Conservation (phyloP, 352 stramenopile species). For the Phytopythium aichiense region DNA sequence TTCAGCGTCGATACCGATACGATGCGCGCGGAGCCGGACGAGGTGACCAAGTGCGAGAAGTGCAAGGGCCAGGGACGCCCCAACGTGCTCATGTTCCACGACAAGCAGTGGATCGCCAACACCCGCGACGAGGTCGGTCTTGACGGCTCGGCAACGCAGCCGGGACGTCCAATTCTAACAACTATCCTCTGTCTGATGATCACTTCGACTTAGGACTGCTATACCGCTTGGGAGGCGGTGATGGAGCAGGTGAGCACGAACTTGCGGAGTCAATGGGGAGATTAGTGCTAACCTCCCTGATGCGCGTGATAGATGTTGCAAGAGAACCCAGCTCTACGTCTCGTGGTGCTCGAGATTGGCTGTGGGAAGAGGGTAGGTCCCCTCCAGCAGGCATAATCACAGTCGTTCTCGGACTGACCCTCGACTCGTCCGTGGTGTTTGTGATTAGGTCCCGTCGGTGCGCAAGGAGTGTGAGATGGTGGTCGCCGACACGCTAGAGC, state of each 20-base stretch:
- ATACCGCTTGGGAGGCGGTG: constrained; percentile 75
- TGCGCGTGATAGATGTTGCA: constrained; percentile 51
- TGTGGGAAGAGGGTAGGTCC: constrained; percentile 38
- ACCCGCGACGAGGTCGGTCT: constrained; percentile 43
- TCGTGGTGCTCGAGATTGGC: constrained; percentile 83
- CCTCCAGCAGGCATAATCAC: neutral
- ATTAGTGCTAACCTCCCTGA: neutral
- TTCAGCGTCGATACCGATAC: constrained; percentile 64
- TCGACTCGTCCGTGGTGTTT: neutral
- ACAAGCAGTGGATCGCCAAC: constrained; percentile 83
- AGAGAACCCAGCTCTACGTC: constrained; percentile 42
- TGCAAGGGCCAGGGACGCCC: constrained; percentile 71
- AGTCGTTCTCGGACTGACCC: too few relatives aligned
- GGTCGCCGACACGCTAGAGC: constrained; percentile 59
- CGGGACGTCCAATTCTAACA: neutral
- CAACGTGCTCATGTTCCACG: constrained; percentile 91
- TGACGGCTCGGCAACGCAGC: neutral
- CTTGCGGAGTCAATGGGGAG: neutral
- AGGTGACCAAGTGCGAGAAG: constrained; percentile 34
- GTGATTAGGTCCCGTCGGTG: constrained; percentile 58
- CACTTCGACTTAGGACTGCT: constrained; percentile 34
- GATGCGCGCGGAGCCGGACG: constrained; percentile 48
- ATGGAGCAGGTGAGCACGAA: constrained; percentile 50
- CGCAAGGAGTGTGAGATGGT: constrained; percentile 80
- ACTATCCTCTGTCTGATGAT: neutral